Evolutionary conservation across 768 basidiomycete species (phyloP), one percentile per base, ranked within the genome.

Genomic region (Cubamyces sp.): DNA sequence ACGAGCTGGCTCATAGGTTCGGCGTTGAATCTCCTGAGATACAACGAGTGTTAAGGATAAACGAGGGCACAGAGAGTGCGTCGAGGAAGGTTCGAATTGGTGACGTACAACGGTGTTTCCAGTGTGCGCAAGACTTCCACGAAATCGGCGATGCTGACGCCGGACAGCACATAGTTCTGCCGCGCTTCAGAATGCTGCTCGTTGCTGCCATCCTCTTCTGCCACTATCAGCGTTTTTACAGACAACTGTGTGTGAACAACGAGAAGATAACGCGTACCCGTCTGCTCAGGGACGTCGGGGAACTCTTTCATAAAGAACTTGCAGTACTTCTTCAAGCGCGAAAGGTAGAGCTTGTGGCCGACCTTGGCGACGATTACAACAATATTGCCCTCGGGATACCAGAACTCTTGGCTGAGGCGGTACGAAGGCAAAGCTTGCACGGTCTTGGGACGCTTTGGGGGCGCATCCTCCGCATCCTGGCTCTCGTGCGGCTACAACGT

Each of bases 311-410:
- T 62, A 43, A 81, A 79, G 66, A 70, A 77, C 8, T 52, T 57
- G 9, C 75, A 75, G 21, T 74, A 61, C 25, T 54, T 64, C 8
- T 66, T 61, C 7, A 80, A 70, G 16, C 66, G 68, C 46, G 73
- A 74, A 11, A 71, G 67, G 14, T 75, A 71, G 11, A 80, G 61
- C n/a, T 66, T 69, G 64, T 78, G 78, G 30, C 72, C 66, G 4
- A 65, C 69, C 7, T 68, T 61, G 15, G 69, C 62, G 16, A 75
- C 61, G 42, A 76, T 69, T 9, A 81, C 54, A 46, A 77, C 64
- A 1, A 76, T 63, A 12, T 70, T 70, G 3, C 76, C 78, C 57
- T 76, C 76, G 11, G 66, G 64, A 26, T 73, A 62, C 77, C 77
- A 77, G 41, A 75, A 69, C 18, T 64, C 58, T 0, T 16, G 4